These are phyloP conservation scores for Pseudoneurospora amorphoporcata DNA, from an alignment of 495 filamentous ascomycete species.

Conservation along the genomic window DNA sequence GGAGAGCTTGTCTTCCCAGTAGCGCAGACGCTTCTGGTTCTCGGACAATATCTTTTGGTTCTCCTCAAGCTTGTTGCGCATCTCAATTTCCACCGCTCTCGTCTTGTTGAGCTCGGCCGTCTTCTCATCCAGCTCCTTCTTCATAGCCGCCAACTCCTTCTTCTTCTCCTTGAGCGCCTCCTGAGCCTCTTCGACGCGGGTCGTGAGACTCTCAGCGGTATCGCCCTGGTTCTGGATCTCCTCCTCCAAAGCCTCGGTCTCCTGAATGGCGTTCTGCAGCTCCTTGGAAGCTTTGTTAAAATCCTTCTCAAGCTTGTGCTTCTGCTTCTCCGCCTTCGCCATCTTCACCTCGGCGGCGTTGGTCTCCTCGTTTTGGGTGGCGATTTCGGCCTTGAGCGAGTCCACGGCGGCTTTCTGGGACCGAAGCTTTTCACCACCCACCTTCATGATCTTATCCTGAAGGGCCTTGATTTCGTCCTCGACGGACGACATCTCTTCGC, in stretches of 20 bases:
- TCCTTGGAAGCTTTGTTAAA: conserved; percentile 65
- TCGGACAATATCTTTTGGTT: conserved; percentile 82
- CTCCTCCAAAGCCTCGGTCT: conserved; percentile 62
- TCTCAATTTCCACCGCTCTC: conserved; percentile 86
- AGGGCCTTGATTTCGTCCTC: conserved; percentile 85
- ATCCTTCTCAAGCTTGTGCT: conserved; percentile 75
- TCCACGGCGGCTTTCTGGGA: conserved; percentile 92
- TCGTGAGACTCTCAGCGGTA: conserved; percentile 59
- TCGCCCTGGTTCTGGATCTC: conserved; percentile 67
- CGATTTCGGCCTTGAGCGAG: conserved; percentile 75
- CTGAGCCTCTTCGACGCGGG: conserved; percentile 77
- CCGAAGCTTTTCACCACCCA: conserved; percentile 85
- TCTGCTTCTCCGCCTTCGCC: conserved; percentile 87
- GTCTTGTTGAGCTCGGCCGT: conserved; percentile 81
- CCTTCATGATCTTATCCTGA: conserved; percentile 96
- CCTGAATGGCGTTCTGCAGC: conserved; percentile 55
- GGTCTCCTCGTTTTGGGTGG: conserved; percentile 66
- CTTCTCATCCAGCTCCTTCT: conserved; percentile 78
- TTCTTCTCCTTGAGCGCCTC: conserved; percentile 71
- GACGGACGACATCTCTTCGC: conserved; percentile 68
- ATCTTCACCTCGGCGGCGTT: conserved; percentile 75
- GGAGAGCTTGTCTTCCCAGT: conserved; percentile 81
- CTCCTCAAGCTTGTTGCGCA: conserved; percentile 95
- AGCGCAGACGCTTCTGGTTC: conserved; percentile 70
- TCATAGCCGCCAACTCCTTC: conserved; percentile 66